Evolutionary conservation across 768 basidiomycete species (phyloP).

Genomic region (Chalciporus piperatus): DNA sequence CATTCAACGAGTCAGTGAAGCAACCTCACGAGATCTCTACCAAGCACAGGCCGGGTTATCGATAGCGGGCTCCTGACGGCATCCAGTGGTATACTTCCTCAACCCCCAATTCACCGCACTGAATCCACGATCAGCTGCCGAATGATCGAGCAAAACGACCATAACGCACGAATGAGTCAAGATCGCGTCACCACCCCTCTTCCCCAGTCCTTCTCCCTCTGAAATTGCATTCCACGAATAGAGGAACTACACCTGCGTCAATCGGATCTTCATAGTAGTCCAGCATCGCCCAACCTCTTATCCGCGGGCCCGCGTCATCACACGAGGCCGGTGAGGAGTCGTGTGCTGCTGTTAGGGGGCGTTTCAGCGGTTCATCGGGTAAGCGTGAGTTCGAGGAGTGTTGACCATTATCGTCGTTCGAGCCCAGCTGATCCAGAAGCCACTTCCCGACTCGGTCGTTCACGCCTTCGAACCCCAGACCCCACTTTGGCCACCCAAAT

Average conservation of each 20-base stretch:
- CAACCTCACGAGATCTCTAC: not conserved
- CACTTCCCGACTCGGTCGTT: slow-evolving; percentile 74
- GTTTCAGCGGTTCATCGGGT: not conserved
- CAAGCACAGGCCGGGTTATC: not conserved
- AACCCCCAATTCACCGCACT: not conserved
- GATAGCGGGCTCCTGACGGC: not conserved
- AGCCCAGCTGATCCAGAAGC: slow-evolving; percentile 54
- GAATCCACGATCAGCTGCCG: not conserved
- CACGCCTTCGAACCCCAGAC: slow-evolving; percentile 82
- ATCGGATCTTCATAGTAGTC: slow-evolving; percentile 68
- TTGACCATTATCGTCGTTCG: not conserved
- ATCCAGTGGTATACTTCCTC: not conserved
- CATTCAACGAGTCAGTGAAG: no score
- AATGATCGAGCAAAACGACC: not conserved
- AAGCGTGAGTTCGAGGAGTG: not conserved
- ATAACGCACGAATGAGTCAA: not conserved
- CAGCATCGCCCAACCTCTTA: slow-evolving; percentile 75
- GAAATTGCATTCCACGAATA: slow-evolving; percentile 80
- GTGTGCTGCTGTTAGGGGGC: not conserved
- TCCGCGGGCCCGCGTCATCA: slow-evolving; percentile 32
- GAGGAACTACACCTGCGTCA: slow-evolving; percentile 50
- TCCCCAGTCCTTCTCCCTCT: slow-evolving; percentile 43
- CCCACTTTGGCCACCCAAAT: slow-evolving; percentile 75
- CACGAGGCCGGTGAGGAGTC: not conserved
- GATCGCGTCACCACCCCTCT: slow-evolving; percentile 37